phyloP scores from a whole-genome alignment of 306 rosid species.

The Cicer chorassanicum region DNA sequence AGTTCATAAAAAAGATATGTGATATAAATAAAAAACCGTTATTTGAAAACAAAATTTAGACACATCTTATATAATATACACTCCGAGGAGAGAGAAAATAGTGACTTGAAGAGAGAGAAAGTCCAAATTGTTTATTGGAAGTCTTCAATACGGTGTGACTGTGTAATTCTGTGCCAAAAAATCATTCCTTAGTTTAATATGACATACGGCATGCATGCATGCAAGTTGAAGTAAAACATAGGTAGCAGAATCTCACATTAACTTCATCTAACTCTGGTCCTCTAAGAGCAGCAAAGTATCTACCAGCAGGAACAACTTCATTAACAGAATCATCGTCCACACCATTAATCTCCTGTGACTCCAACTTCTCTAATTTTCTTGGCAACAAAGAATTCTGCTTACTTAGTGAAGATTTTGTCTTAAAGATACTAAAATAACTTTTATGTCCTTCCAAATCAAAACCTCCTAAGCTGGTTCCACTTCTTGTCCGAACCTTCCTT shows the following conservation, averaged over 20 bases:
- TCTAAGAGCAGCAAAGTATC: constrained; percentile 86
- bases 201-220: constrained; percentile 9
- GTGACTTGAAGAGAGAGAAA: too few relatives aligned
- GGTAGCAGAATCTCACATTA: constrained; percentile 55
- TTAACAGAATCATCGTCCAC: constrained; percentile 62
- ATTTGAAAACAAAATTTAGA: too few relatives aligned
- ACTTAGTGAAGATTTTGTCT: constrained; percentile 64
- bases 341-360: constrained; percentile 50
- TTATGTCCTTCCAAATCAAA: constrained; percentile 64
- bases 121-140: too few relatives aligned
- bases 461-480: constrained; percentile 76
- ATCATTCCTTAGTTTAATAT: too few relatives aligned
- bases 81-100: too few relatives aligned
- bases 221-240: background rate
- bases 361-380: constrained; percentile 55
- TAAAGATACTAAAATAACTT: constrained; percentile 70
- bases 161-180: too few relatives aligned
- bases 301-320: constrained; percentile 77
- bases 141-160: too few relatives aligned
- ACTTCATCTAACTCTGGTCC: constrained; percentile 94
- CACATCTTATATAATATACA: background rate
- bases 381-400: constrained; percentile 82
- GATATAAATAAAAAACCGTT: too few relatives aligned
- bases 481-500: constrained; percentile 57
- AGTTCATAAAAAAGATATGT: background rate